phyloP scores from a whole-genome alignment of 768 basidiomycete species.

The Hypholoma sublateritium region DNA sequence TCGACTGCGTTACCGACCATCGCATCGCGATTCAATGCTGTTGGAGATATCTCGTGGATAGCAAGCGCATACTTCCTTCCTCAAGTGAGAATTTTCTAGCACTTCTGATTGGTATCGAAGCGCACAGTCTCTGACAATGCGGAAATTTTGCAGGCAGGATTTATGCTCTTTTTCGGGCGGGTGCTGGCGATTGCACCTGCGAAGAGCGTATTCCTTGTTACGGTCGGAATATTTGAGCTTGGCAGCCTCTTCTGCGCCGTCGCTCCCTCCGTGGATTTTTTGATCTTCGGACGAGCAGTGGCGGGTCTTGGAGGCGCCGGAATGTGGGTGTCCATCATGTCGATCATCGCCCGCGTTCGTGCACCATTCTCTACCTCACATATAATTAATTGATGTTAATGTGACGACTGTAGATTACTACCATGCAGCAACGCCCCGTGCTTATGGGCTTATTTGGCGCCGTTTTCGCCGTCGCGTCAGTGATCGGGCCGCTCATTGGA shows the following conservation, averaged over 20 bases:
- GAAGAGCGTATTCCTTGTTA: conserved; percentile 11
- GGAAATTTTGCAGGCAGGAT: not conserved
- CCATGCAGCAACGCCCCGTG: conserved; percentile 19
- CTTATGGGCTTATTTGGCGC: conserved; percentile 20
- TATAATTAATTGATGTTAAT: not conserved
- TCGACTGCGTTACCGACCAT: conserved; percentile 25
- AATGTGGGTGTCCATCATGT: conserved; percentile 16
- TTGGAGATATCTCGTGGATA: conserved; percentile 22
- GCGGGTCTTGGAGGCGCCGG: conserved; percentile 22
- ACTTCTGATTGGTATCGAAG: not conserved
- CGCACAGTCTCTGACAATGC: not conserved
- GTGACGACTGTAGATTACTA: conserved; percentile 1
- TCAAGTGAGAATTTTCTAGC: not conserved
- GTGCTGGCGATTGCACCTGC: conserved; percentile 14
- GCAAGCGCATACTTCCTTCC: conserved; percentile 18
- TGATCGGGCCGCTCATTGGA: conserved; percentile 33
- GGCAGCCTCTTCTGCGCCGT: conserved; percentile 38
- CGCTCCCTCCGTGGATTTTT: conserved; percentile 15
- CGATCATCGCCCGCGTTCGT: conserved; percentile 16
- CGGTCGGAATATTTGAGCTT: conserved; percentile 19
- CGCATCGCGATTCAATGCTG: conserved; percentile 18
- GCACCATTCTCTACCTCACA: not conserved
- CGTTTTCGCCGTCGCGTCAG: conserved; percentile 35
- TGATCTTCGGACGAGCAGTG: conserved; percentile 23
- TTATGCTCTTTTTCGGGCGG: conserved; percentile 16